phyloP scores from a whole-genome alignment of 495 filamentous ascomycete species.

The Talaromyces ruber region DNA sequence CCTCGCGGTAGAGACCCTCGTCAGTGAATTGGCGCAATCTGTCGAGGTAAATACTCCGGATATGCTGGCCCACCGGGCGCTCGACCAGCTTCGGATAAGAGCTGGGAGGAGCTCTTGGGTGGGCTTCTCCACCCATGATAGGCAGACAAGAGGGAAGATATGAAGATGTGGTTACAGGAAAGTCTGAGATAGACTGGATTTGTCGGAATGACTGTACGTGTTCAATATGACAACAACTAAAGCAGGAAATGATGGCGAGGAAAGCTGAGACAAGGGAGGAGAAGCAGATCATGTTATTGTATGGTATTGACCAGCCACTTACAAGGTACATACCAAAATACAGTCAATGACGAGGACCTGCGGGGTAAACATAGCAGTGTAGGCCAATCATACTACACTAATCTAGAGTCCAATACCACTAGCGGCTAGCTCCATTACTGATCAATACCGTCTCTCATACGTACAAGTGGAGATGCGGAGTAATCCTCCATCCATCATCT shows the following conservation, averaged over 20 bases:
- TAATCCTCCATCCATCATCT: not conserved
- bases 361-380: conserved; percentile 4
- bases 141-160: conserved; percentile 1
- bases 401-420: not conserved
- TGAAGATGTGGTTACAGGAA: not conserved
- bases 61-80: conserved; percentile 71
- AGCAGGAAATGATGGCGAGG: conserved; percentile 1
- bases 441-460: not conserved
- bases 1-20: conserved; percentile 68
- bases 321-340: not conserved
- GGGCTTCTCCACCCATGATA: conserved; percentile 41
- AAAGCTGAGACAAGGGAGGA: conserved; percentile 1
- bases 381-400: not conserved
- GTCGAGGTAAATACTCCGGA: conserved; percentile 78
- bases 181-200: not conserved
- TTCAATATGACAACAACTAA: conserved; percentile 7
- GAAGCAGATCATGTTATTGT: not conserved
- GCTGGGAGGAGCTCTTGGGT: conserved; percentile 25
- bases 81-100: conserved; percentile 49
- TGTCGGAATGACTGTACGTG: not conserved
- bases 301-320: not conserved
- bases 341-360: conserved; percentile 5
- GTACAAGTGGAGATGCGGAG: not conserved
- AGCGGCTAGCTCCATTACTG: not conserved
- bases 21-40: conserved; percentile 74